Base-by-base conservation (phyloP, 2,329 filamentous ascomycete species). In the Penicillium sp. region DNA sequence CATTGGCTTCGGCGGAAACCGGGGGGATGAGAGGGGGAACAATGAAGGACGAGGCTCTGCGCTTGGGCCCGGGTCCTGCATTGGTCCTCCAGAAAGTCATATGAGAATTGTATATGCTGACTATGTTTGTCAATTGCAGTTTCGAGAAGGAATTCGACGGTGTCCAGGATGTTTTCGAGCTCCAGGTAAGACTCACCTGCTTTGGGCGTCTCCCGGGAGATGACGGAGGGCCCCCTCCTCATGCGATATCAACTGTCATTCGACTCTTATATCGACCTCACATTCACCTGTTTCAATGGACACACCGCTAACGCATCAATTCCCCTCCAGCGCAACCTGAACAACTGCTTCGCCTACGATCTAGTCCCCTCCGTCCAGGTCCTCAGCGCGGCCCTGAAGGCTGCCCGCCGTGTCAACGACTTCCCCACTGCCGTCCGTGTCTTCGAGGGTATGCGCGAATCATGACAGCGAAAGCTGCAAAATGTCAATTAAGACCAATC, bases 311-410 rank as follows among this genome's bases (percentile, higher is more conserved):
- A 72, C 54, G 2, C 10, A 15, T 49, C 17, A 49, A 33, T 35
- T 54, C 40, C 24, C 28, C 47, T 59, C 37, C 58, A 93, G 87
- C 91, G 93, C 82, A 97, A 97, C 85, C 86, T 97, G 78, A 99
- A 99, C 90, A 99, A 99, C 85, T 94, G 93, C 79, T 99, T 99
- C 84, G 95, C 95, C 78, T 99, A 99, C 89, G 95, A 99, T 89
- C 90, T 99, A 76, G 95, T 99, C 70, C 95, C 96, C 76, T 95
- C 94, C 49, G 89, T 94, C 68, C 88, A 91, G 72, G 95, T 99
- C 78, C 87, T 97, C 80, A 88, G 88, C 74, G 93, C 95, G 74
- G 95, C 95, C 68, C 88, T 99, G 75, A 93, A 90, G 83, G 95
- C 95, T 73, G 95, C 95, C 72, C 88, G 95, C 80, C 88, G 95